These are phyloP conservation scores for Suillus fuscotomentosus DNA, from an alignment of 768 basidiomycete species.

Conservation along the genomic window DNA sequence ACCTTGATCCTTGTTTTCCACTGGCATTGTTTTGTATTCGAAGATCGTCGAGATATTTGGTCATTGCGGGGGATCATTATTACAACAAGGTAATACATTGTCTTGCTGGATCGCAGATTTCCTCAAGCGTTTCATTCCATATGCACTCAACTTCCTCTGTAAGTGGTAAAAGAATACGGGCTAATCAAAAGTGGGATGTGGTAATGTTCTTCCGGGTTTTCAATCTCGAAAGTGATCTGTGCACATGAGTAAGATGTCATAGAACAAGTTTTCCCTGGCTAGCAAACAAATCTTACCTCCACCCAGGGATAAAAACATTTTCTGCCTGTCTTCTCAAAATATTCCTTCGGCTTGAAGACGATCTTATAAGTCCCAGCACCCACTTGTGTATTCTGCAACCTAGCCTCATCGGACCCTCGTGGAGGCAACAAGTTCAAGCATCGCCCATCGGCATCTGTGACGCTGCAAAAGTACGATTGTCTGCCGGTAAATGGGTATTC, in stretches of 20 bases:
- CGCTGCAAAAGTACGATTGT: constrained; percentile 37
- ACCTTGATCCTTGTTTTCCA: not conserved
- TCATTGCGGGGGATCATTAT: not conserved
- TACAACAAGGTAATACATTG: not conserved
- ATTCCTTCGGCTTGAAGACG: constrained; percentile 78
- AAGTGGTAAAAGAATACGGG: constrained; percentile 90
- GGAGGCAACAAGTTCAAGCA: constrained; percentile 74
- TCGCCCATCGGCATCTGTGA: constrained; percentile 81
- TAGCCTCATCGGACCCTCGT: constrained; percentile 42
- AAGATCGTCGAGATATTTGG: not conserved
- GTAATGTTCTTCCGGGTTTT: constrained; percentile 76
- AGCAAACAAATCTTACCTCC: constrained; percentile 50
- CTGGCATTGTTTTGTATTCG: not conserved
- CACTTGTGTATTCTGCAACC: constrained; percentile 44
- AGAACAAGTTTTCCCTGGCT: not conserved
- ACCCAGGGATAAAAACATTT: constrained; percentile 89
- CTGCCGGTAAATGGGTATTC: not conserved
- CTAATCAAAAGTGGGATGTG: constrained; percentile 92
- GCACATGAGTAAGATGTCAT: not conserved
- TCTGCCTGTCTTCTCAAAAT: constrained; percentile 64
- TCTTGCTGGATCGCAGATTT: not conserved
- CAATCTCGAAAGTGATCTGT: constrained; percentile 77
- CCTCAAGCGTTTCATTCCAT: not conserved
- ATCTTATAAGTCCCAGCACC: constrained; percentile 69
- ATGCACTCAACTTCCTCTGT: constrained; percentile 71